phyloP scores from a whole-genome alignment of 495 filamentous ascomycete genomes.

The Daldinia bambusicola region DNA sequence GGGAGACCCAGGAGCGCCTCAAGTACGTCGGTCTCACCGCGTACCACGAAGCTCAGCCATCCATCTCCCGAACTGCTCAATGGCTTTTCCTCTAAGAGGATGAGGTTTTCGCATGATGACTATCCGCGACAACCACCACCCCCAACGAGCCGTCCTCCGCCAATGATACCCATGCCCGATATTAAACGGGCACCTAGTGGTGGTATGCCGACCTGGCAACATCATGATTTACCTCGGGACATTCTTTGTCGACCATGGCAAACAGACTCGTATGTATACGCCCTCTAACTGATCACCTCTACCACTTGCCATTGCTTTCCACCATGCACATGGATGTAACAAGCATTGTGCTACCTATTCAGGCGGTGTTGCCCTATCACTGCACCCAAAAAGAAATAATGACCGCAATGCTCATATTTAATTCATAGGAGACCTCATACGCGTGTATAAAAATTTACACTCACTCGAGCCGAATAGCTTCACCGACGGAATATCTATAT shows the following conservation, averaged over 20 bases:
- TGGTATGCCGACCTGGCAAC: conserved; percentile 50
- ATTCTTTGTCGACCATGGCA: conserved; percentile 68
- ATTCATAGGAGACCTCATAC: conserved; percentile 73
- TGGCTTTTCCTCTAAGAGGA: conserved; percentile 53
- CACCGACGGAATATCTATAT: neutral
- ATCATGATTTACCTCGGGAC: conserved; percentile 57
- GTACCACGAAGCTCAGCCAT: conserved; percentile 51
- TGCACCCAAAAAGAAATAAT: conserved; percentile 53
- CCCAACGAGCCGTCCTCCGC: conserved; percentile 37
- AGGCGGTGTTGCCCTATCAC: conserved; percentile 36
- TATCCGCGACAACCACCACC: conserved; percentile 51
- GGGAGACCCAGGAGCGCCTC: conserved; percentile 54
- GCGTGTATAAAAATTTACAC: conserved; percentile 72
- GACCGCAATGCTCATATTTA: conserved; percentile 19
- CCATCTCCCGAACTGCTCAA: conserved; percentile 44
- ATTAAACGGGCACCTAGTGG: conserved; percentile 40
- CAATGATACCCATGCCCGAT: conserved; percentile 51
- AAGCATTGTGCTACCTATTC: neutral
- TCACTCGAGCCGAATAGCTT: neutral
- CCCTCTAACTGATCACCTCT: conserved; percentile 52
- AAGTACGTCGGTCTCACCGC: conserved; percentile 57
- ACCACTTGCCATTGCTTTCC: conserved; percentile 22
- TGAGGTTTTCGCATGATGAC: conserved; percentile 55
- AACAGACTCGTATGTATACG: conserved; percentile 68
- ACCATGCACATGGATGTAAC: neutral